A percentile compares a stretch with the other conserved stretches of the same genome.
These are phyloP conservation scores for Borealophlyctis nickersoniae DNA, from an alignment of 192 early-diverging fungal genomes.

Conservation along the genomic window DNA sequence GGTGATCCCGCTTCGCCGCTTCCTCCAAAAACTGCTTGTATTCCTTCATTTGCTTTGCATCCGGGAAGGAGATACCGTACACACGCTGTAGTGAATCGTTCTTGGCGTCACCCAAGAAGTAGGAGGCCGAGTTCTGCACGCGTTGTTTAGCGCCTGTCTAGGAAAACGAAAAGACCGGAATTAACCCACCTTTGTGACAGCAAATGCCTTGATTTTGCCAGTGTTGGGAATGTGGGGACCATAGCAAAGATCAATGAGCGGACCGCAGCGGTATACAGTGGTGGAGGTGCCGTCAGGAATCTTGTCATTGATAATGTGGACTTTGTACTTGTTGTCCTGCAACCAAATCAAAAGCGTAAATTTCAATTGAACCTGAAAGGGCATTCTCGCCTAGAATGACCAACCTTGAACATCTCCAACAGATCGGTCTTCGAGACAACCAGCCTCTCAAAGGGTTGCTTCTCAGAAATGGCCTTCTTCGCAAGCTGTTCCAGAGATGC, in stretches of 20 bases:
- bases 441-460: conserved; percentile 91
- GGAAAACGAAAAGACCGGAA: not conserved
- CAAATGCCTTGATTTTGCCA: conserved; percentile 88
- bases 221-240: conserved; percentile 97
- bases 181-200: conserved; percentile 70
- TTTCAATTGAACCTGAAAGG: too few relatives aligned
- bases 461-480: conserved; percentile 86
- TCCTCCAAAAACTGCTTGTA: conserved; percentile 95
- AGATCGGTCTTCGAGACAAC: conserved; percentile 83
- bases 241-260: conserved; percentile 93
- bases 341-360: too few relatives aligned
- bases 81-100: conserved; percentile 98
- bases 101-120: conserved; percentile 95
- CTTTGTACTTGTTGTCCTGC: conserved; percentile 94
- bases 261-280: conserved; percentile 98
- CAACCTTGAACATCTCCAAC: conserved; percentile 87
- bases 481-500: conserved; percentile 82
- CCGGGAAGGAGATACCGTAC: conserved; percentile 99
- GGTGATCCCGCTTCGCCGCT: conserved; percentile 93
- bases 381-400: too few relatives aligned
- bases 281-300: conserved; percentile 90
- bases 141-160: not conserved
- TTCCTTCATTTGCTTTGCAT: conserved; percentile 94
- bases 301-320: conserved; percentile 86
- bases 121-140: conserved; percentile 86